phyloP scores from a whole-genome alignment of 306 rosid species.

The Vachellia pachyceras region DNA sequence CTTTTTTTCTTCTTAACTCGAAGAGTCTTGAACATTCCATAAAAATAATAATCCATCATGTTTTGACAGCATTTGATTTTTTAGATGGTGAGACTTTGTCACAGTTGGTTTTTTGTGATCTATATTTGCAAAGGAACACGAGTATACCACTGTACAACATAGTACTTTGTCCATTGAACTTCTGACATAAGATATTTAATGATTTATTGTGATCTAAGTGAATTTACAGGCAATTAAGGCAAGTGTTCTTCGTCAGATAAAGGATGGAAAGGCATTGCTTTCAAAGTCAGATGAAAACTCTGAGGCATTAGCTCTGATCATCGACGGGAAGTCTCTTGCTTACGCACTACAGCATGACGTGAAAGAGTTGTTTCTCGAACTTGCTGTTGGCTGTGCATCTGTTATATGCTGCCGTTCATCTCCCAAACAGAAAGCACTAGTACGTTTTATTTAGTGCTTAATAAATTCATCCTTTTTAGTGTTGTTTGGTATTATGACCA shows the following conservation, averaged over 20 bases:
- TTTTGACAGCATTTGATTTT: neutral
- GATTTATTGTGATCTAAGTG: conserved; percentile 29
- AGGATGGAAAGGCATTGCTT: conserved; percentile 63
- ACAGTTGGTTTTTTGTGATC: no score
- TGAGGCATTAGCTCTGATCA: conserved; percentile 80
- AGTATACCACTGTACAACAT: neutral
- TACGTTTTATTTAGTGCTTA: conserved; percentile 38
- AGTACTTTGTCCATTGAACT: neutral
- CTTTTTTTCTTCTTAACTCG: neutral
- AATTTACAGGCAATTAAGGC: conserved; percentile 65
- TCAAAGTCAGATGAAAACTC: conserved; percentile 46
- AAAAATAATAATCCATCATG: neutral
- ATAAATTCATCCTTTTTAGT: conserved; percentile 1
- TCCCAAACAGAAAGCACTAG: conserved; percentile 93
- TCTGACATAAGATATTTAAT: neutral
- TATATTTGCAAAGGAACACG: neutral
- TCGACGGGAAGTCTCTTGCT: conserved; percentile 85
- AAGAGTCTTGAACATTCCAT: neutral
- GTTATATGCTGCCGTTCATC: conserved; percentile 94
- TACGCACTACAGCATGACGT: conserved; percentile 79
- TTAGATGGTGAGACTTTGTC: neutral
- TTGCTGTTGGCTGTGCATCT: conserved; percentile 86
- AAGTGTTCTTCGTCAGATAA: conserved; percentile 66
- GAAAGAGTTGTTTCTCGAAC: conserved; percentile 71
- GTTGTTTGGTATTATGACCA: neutral